A percentile compares a stretch with the other conserved stretches of the same genome.
Evolutionary conservation across 116 monocot genomes (phyloP).

Genomic region (Papilionanthe hybrid): DNA sequence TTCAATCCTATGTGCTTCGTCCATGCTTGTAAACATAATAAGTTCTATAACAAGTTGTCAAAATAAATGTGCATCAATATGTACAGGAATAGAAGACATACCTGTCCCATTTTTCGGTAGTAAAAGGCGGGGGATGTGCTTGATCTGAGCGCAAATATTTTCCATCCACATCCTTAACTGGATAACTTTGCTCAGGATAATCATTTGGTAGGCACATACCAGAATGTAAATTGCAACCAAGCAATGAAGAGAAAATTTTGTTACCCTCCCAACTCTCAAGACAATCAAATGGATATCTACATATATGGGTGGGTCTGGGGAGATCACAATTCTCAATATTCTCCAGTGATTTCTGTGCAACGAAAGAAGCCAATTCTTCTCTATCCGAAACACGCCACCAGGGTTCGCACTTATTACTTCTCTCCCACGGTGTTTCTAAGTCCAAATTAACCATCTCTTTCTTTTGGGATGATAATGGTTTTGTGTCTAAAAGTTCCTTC

Average conservation of each 20-base stretch:
- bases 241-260: conserved; percentile 23
- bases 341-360: conserved; percentile 66
- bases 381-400: conserved; percentile 85
- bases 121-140: not conserved
- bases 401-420: conserved; percentile 40
- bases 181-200: conserved; percentile 16
- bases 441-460: conserved; percentile 24
- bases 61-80: not conserved
- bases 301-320: conserved; percentile 55
- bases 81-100: conserved; percentile 6
- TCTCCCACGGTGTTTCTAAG: conserved; percentile 22
- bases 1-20: not conserved
- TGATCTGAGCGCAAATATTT: conserved; percentile 18
- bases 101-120: conserved; percentile 37
- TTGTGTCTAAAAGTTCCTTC: conserved; percentile 32
- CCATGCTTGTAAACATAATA: not conserved
- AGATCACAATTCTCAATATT: conserved; percentile 87
- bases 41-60: not conserved
- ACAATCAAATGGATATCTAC: conserved; percentile 32
- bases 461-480: conserved; percentile 39
- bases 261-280: conserved; percentile 34
- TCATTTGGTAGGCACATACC: conserved; percentile 15
- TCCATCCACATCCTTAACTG: conserved; percentile 17
- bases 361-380: conserved; percentile 74
- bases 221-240: conserved; percentile 27